Base-by-base conservation (phyloP, 306 rosid species). In the Prunus padus region DNA sequence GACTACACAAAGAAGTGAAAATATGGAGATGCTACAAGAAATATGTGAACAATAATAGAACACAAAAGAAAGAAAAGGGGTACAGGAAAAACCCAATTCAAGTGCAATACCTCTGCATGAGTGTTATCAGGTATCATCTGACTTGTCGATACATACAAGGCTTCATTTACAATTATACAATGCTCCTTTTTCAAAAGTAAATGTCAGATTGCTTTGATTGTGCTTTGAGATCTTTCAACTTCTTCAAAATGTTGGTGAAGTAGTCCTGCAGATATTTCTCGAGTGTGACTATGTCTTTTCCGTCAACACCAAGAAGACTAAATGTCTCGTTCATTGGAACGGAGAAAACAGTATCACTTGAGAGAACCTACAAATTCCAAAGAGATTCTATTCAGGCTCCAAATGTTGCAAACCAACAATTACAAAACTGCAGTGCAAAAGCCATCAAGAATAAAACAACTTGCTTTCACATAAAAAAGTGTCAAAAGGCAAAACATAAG, bases 221-320 rank as follows among this genome's bases (percentile, higher is more conserved):
- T 59, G 98, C 98, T 84, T 95, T 95, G 60, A 95, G 84, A 92
- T 86, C 97, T 83, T 95, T 95, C 92, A 95, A 77, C 78, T 95
- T 95, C 96, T 95, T 92, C 96, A 95, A 83, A 66, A 95, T 95
- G 84, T 95, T 95, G 31, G 96, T 81, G 92, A 95, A 95, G 84
- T 95, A 95, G 72, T 95, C 98, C 73, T 92, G 98, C 90, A 95
- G 82, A 82, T 95, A 95, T 86, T 92, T 95, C 87, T 90, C 98
- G 10, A 95, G 81, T 11, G 90, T 64, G 65, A 87, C 61, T 69
- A 90, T 86, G 74, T 89, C 98, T 86, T 95, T 92, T 37, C 87
- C 77, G 46, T 94, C 98, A 74, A 94, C 97, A 9, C 97, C 97
- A 60, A 95, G 98, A 50, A 90, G 88, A 71, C 71, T 18, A 62